Evolutionary conservation across 2,329 filamentous ascomycete genomes (phyloP), one percentile per base, ranked within the genome.

Genomic region (Cladosporium colombiae): DNA sequence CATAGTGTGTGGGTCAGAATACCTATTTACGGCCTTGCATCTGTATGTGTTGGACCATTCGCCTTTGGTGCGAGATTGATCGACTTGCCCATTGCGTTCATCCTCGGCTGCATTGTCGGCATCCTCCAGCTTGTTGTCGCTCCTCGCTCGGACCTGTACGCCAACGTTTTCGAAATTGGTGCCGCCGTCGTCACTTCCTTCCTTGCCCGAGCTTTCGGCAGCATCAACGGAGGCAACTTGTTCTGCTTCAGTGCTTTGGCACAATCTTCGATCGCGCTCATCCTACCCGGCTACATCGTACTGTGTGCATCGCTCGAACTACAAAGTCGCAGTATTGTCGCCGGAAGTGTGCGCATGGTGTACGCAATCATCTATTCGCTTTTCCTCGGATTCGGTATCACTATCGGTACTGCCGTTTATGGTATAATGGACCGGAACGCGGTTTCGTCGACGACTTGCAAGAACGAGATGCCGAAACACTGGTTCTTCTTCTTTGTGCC

Each of bases 11-110:
- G 79, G 78, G 68, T 79, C 2, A 74, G 80, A 5, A 87, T 96
- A 0, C 77, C 88, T 0, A 79, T 92, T 35, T 93, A 92, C 70
- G 92, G 92, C 0, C 78, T 93, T 6, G 91, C 92, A 1, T 92
- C 90, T 14, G 89, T 88, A 0, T 86, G 83, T 7, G 91, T 95
- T 0, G 91, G 90, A 0, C 91, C 91, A 0, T 95, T 95, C 72
- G 91, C 90, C 3, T 96, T 95, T 73, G 82, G 88, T 65, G 91
- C 90, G 2, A 86, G 91, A 3, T 86, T 89, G 49, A 89, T 94
- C 72, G 92, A 96, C 74, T 80, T 95, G 66, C 91, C 91, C 0
- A 84, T 93, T 31, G 88, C 88, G 23, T 95, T 95, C 75, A 65
- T 92, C 0, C 83, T 96, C 0, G 92, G 92, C 1, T 89, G 86